A percentile compares a stretch with the other conserved stretches of the same genome.
Conservation (phyloP, 176 grass and related monocot species). For the Cymbopogon citratus region DNA sequence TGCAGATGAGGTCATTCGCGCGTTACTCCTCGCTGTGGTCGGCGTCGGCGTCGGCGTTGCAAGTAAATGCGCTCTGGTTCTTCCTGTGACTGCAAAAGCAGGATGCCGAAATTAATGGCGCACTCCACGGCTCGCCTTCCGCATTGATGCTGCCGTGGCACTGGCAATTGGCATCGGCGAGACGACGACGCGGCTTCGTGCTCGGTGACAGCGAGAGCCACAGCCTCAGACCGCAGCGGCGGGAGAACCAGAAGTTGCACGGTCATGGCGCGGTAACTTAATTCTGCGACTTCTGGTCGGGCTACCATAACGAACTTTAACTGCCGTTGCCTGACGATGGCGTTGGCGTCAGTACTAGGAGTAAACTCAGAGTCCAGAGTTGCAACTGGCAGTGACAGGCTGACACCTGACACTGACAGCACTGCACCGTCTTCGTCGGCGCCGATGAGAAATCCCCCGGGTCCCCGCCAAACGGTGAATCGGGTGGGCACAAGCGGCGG, state of each 20-base stretch:
- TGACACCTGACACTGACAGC: neutral
- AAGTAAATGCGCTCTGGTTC: slow-evolving; percentile 35
- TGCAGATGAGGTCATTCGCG: slow-evolving; percentile 11
- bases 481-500: neutral
- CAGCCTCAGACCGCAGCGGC: too few relatives aligned
- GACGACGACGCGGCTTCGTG: neutral
- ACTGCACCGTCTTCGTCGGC: neutral
- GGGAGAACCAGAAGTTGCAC: too few relatives aligned
- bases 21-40: neutral
- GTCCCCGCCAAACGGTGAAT: neutral
- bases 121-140: slow-evolving; percentile 6
- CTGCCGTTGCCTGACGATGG: neutral
- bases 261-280: neutral
- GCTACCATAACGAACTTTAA: neutral
- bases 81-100: slow-evolving; percentile 32
- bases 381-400: neutral
- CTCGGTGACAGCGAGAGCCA: neutral
- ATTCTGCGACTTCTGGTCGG: neutral
- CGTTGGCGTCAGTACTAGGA: neutral
- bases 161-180: neutral
- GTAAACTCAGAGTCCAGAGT: neutral
- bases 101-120: slow-evolving; percentile 26
- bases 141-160: slow-evolving; percentile 11
- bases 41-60: slow-evolving; percentile 7
- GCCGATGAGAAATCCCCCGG: neutral